phyloP scores from a whole-genome alignment of 108 stramenopile species.

The Mediolabrus comicus region DNA sequence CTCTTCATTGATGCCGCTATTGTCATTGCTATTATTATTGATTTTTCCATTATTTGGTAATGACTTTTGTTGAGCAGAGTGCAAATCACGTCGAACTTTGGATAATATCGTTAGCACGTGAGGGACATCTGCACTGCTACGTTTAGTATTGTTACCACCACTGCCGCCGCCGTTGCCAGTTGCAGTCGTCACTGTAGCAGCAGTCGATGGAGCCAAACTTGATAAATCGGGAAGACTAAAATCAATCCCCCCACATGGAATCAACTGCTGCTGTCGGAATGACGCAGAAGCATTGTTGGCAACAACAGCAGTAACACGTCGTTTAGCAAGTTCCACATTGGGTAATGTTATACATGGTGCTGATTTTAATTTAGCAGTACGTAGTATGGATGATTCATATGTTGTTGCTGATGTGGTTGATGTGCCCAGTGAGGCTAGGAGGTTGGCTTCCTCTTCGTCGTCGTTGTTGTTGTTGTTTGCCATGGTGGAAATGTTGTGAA shows the following conservation, averaged over 20 bases:
- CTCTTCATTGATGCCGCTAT: too few relatives aligned
- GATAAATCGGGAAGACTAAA: conserved; percentile 42
- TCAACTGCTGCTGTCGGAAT: too few relatives aligned
- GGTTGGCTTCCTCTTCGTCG: conserved; percentile 45
- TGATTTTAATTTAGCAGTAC: conserved; percentile 44
- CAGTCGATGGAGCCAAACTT: too few relatives aligned
- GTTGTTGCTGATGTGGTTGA: conserved; percentile 39
- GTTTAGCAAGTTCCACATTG: background rate
- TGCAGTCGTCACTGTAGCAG: too few relatives aligned
- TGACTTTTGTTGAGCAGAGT: conserved; percentile 4
- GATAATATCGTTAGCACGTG: conserved; percentile 55
- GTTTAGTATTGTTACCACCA: background rate
- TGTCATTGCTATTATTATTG: too few relatives aligned
- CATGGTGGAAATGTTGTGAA: too few relatives aligned
- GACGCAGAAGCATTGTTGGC: background rate
- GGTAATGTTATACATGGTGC: conserved; percentile 56
- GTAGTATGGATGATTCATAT: conserved; percentile 70
- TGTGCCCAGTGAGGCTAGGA: conserved; percentile 63
- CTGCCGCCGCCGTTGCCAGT: background rate
- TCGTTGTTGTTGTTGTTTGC: background rate
- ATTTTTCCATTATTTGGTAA: background rate
- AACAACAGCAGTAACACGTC: too few relatives aligned
- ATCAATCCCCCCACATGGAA: conserved; percentile 3
- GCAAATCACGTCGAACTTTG: conserved; percentile 31
- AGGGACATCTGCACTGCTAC: conserved; percentile 43